A percentile compares a stretch with the other conserved stretches of the same genome.
These are phyloP conservation scores for Pythium monospermum DNA, from an alignment of 352 stramenopile genomes.

Conservation along the genomic window DNA sequence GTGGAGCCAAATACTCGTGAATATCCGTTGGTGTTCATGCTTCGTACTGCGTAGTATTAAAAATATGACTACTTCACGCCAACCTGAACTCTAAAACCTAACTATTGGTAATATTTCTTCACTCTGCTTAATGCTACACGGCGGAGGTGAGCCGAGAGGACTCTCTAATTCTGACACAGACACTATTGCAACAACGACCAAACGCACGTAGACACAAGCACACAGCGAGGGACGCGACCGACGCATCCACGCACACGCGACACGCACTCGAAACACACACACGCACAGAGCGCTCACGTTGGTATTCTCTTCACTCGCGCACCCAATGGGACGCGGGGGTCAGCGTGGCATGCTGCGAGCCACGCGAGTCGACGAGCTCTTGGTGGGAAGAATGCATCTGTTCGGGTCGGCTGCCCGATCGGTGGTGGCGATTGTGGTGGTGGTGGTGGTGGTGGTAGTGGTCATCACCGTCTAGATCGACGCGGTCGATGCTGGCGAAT, in stretches of 20 bases:
- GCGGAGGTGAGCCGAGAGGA: too few species aligned
- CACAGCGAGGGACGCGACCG: neutral
- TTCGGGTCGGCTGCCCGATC: neutral
- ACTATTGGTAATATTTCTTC: too few species aligned
- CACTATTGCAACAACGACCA: too few species aligned
- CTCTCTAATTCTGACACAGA: too few species aligned
- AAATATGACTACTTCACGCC: too few species aligned
- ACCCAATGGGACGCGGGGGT: slow-evolving; percentile 24
- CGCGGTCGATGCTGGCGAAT: slow-evolving; percentile 21
- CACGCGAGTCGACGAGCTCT: slow-evolving; percentile 18
- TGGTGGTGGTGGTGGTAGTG: slow-evolving; percentile 8
- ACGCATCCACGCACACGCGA: neutral
- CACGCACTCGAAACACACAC: neutral
- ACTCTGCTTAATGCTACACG: too few species aligned
- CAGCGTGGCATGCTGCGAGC: slow-evolving; percentile 5
- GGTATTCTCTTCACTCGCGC: slow-evolving; percentile 19
- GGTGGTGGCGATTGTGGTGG: slow-evolving; percentile 2
- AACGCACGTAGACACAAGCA: too few species aligned
- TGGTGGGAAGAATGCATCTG: slow-evolving; percentile 5
- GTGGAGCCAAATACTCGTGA: too few species aligned
- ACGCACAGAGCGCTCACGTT: neutral
- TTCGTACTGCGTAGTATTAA: too few species aligned
- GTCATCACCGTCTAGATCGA: slow-evolving; percentile 11
- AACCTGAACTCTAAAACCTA: too few species aligned
- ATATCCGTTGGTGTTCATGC: too few species aligned